Base-by-base conservation (phyloP, 169 alveolate species). In the Plasmodium knowlesi region DNA sequence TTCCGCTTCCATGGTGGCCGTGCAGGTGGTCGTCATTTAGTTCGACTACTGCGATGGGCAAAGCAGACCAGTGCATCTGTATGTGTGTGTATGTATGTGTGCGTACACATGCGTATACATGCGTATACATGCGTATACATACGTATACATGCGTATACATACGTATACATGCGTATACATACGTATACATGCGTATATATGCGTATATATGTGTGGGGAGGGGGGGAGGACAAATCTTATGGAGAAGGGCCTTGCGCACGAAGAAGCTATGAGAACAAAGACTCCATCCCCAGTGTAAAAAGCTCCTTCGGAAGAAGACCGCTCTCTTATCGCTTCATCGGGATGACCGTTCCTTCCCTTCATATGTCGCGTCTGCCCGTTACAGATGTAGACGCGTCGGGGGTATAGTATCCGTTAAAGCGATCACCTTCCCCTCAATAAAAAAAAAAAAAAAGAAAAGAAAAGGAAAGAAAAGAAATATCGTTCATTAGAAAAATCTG, bases 21-120 rank as follows among this genome's bases (percentile, higher is more conserved):
- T 34, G 37, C 67, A 78, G 28, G 34, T 19, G 14, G 41, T 78
- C 54, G 43, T 78, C 84, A 78, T 78, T 78, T 78, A 78, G 28
- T 16, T 50, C 14, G 32, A 61, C 28, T 61, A 19, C 32, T 61
- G 3, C 74, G 54, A 2, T 43, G 54, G 3, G 54, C n/a, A 41
- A 41, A 6, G 50, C 2, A 57, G 28, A 32, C n/a, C n/a, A n/a
- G n/a, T n/a, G n/a, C n/a, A n/a, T n/a, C n/a, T n/a, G n/a, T n/a
- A n/a, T n/a, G n/a, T n/a, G n/a, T n/a, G n/a, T n/a, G n/a, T n/a
- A n/a, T n/a, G n/a, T n/a, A n/a, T n/a, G n/a, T n/a, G n/a, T n/a
- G n/a, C n/a, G n/a, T n/a, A n/a, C n/a, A n/a, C n/a, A n/a, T n/a
- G n/a, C n/a, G n/a, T n/a, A n/a, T n/a, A n/a, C n/a, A n/a, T n/a